These are phyloP conservation scores for Paspalum vaginatum DNA, from an alignment of 176 grass and related monocot genomes.

Conservation along the genomic window DNA sequence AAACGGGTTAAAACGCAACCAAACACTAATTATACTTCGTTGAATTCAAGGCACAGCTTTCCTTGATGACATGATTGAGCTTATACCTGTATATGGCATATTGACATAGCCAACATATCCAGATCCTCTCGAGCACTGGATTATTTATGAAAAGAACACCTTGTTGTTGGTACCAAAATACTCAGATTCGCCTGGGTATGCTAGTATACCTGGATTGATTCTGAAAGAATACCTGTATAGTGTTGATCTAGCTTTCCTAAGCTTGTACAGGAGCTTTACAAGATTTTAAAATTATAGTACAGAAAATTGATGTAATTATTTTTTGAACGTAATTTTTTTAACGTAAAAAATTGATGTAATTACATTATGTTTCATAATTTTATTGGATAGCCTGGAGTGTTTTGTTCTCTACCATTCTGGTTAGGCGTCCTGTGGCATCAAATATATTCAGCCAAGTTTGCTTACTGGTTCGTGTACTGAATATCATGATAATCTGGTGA, in stretches of 20 bases:
- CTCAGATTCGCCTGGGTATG: not conserved
- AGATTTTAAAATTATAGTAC: constrained; percentile 21
- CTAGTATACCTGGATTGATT: not conserved
- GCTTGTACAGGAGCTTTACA: not conserved
- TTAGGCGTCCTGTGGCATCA: not conserved
- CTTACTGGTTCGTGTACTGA: not conserved
- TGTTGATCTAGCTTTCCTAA: constrained; percentile 1
- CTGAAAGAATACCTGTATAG: not conserved
- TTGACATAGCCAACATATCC: not conserved
- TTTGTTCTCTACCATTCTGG: constrained; percentile 13
- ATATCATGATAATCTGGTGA: not conserved
- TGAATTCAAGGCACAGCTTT: constrained; percentile 55
- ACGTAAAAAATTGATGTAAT: no score
- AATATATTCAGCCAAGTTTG: not conserved
- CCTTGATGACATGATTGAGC: constrained; percentile 25
- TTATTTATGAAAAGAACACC: not conserved
- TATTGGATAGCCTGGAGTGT: constrained; percentile 5
- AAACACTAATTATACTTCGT: constrained; percentile 37
- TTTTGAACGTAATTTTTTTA: no score
- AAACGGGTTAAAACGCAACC: constrained; percentile 62
- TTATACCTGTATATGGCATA: constrained; percentile 5
- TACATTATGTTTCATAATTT: not conserved
- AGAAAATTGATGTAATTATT: constrained; percentile 34
- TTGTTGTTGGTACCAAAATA: not conserved
- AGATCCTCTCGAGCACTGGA: not conserved